Evolutionary conservation across 73 alveolate genomes (phyloP).

Genomic region (Paramecium primaurelia): DNA sequence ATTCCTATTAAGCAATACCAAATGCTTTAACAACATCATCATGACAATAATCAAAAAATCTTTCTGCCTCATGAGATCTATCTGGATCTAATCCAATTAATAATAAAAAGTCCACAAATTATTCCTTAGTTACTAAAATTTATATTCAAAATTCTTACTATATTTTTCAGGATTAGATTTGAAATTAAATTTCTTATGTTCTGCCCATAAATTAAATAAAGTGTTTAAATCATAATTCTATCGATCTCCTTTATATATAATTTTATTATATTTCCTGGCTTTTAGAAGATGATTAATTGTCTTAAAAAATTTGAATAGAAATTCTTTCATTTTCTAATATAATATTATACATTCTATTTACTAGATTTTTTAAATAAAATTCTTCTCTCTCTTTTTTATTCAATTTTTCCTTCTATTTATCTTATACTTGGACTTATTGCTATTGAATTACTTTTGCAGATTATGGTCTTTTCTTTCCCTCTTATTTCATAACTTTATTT

Average conservation of each 20-base stretch:
- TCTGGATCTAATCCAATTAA: constrained; percentile 47
- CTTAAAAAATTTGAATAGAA: constrained; percentile 29
- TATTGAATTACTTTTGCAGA: not conserved
- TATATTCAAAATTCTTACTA: not conserved
- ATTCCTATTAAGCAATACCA: not conserved
- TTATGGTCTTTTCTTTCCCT: not conserved
- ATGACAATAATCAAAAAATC: constrained; percentile 49
- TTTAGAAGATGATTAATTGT: not conserved
- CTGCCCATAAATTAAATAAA: constrained; percentile 44
- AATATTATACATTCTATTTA: not conserved
- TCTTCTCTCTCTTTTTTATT: constrained; percentile 35
- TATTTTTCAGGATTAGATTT: constrained; percentile 1
- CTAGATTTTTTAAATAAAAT: constrained; percentile 29
- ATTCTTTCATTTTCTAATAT: constrained; percentile 27
- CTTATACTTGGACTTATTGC: not conserved
- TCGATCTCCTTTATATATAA: not conserved
- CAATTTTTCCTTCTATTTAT: not conserved
- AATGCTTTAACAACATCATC: not conserved
- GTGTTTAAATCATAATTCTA: not conserved
- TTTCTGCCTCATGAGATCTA: constrained; percentile 11
- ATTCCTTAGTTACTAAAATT: not conserved
- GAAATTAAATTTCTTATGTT: constrained; percentile 7
- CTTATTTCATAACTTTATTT: not conserved
- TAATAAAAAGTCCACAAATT: constrained; percentile 24
- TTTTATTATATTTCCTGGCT: constrained; percentile 11